Evolutionary conservation across 2,329 filamentous ascomycete species (phyloP).

Genomic region (Trichocomaceae sp.): DNA sequence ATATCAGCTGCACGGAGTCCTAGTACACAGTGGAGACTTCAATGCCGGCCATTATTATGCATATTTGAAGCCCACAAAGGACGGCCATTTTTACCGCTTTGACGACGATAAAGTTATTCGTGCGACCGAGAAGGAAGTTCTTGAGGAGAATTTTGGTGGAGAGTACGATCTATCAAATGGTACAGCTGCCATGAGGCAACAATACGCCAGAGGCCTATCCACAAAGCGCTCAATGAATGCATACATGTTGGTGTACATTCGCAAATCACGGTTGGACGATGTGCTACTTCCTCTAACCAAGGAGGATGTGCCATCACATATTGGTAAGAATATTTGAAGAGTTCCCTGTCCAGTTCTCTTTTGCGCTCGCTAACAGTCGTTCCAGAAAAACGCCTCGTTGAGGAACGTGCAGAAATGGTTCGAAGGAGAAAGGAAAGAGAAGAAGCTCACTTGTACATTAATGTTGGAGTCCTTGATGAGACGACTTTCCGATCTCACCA

Average conservation of each 20-base stretch:
- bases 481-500: slow-evolving; percentile 74
- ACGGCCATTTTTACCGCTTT: slow-evolving; percentile 93
- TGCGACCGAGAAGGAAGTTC: slow-evolving; percentile 79
- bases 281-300: slow-evolving; percentile 71
- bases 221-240: slow-evolving; percentile 73
- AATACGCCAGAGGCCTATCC: slow-evolving; percentile 58
- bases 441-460: slow-evolving; percentile 89
- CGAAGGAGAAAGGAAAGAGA: slow-evolving; percentile 79
- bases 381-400: slow-evolving; percentile 64
- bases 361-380: slow-evolving; percentile 18
- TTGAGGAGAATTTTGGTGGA: slow-evolving; percentile 95
- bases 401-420: slow-evolving; percentile 71
- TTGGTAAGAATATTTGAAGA: slow-evolving; percentile 52
- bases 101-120: slow-evolving; percentile 97
- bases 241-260: slow-evolving; percentile 98
- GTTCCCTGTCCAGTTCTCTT: neutral
- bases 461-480: slow-evolving; percentile 72
- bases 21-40: slow-evolving; percentile 93
- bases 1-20: slow-evolving; percentile 88
- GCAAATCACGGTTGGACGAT: slow-evolving; percentile 75
- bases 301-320: slow-evolving; percentile 72
- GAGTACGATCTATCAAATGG: slow-evolving; percentile 62
- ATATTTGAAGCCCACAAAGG: slow-evolving; percentile 86
- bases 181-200: slow-evolving; percentile 53
- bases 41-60: slow-evolving; percentile 99